phyloP scores from a whole-genome alignment of 305 asterid genomes.

The Withania somnifera region DNA sequence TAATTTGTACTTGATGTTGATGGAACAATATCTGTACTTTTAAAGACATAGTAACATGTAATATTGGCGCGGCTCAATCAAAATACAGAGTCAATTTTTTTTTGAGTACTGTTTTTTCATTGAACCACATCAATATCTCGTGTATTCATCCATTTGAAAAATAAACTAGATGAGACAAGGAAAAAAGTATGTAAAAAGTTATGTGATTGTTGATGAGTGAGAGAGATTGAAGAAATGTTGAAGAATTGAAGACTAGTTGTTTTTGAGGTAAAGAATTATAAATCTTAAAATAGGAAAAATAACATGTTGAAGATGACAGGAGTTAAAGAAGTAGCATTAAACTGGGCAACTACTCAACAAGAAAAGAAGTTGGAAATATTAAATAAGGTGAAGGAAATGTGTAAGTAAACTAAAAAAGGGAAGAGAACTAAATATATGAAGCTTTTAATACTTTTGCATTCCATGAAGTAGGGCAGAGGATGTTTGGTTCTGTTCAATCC shows the following conservation, averaged over 20 bases:
- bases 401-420: background rate
- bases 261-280: background rate
- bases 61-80: conserved; percentile 28
- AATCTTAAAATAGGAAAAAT: background rate
- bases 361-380: conserved; percentile 16
- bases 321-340: conserved; percentile 15
- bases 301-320: background rate
- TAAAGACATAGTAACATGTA: conserved; percentile 1
- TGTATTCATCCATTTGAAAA: background rate
- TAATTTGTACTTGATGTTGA: background rate
- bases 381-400: background rate
- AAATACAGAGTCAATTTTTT: background rate
- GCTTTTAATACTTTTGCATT: background rate
- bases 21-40: background rate
- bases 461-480: conserved; percentile 9
- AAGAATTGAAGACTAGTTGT: background rate
- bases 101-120: conserved; percentile 11
- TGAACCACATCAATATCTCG: conserved; percentile 30
- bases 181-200: background rate
- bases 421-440: too few relatives aligned
- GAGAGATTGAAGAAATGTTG: background rate
- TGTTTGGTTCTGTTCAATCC: conserved; percentile 10
- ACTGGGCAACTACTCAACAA: conserved; percentile 17
- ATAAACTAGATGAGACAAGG: too few relatives aligned
- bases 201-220: background rate